Evolutionary conservation across 225 moss, liverwort and hornwort species (phyloP), one percentile per base, ranked within the genome.

Genomic region (Bryum argenteum): DNA sequence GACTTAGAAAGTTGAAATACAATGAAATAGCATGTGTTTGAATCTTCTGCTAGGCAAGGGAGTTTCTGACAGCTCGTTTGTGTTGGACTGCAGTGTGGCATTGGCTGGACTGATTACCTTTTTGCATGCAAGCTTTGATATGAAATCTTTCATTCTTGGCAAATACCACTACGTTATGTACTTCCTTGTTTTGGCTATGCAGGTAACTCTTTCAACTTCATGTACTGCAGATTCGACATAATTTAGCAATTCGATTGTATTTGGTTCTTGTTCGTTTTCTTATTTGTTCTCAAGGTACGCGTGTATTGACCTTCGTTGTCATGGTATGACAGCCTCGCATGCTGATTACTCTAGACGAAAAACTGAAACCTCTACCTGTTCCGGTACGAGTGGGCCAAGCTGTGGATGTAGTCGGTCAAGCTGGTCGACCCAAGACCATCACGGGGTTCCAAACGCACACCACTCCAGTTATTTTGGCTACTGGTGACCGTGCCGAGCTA

Each of bases 381-480:
- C 92, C 94, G 26, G 97, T 98, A 53, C 85, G 97, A 70, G 97
- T 98, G 54, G 97, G 97, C 18, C 97, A 91, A 88, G 97, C 97
- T 16, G 94, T 98, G 70, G 97, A 98, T 83, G 97, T 98, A 14
- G 97, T 98, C n/a, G 97, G 97, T 47, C 97, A 98, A 73, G 97
- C 97, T 59, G 97, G 97, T 79, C 94, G 94, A 58, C 97, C 97
- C 0, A 98, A 94, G 85, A 92, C 97, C 51, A 98, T 98, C 24
- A 98, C 97, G 71, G 97, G 97, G 41, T 98, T 98, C 71, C 97
- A 98, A 80, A 94, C 97, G 15, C 91, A 98, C 72, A 88, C 88
- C 20, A 98, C 97, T 18, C 97, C 97, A 63, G 97, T 98, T 55
- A 94, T 98, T 80, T 81, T 98, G 78, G 97, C 92, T 69, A 94